Base-by-base conservation (phyloP, 805 yeast species). In the Saccharomycopsis fodiens region DNA sequence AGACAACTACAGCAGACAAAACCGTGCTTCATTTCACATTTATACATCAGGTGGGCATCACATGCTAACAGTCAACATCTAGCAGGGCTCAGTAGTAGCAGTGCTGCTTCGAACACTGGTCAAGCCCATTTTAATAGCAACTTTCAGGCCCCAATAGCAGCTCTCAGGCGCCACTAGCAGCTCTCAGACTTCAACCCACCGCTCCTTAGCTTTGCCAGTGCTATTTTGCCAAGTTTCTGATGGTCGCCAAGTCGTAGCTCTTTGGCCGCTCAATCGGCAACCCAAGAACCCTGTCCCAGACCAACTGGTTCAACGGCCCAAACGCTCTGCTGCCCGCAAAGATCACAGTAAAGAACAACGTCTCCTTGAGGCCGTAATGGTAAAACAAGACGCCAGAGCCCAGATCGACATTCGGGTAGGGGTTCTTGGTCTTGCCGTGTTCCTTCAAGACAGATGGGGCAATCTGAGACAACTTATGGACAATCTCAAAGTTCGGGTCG, bases 401-500 rank as follows among this genome's bases (percentile, higher is more conserved):
- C 37, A 88, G 78, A 66, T 84, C 93, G 53, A 84, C 93, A 61
- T 84, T 84, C 52, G 93, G 93, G 73, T 73, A 80, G 53, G 93
- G 93, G 70, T 84, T 84, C 71, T 82, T 79, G 61, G 89, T 82
- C 72, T 84, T 84, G 49, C 93, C 91, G 66, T 84, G 91, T 66
- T 78, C 66, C 53, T 75, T 78, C 58, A 84, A 69, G 36, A 84
- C 89, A 49, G 72, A 75, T 46, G 93, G 91, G 29, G 88, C 91
- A 50, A 83, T 73, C 57, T 76, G 71, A 58, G 81, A 78, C 48
- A 82, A 67, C 63, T 73, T 72, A 54, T 76, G 69, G 55, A 84
- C 89, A 57, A 84, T 70, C 62, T 74, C 68, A 70, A 81, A 81
- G 58, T 79, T 69, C 42, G 72, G 74, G 62, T 82, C 82, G 58